These are phyloP conservation scores for Aspergillus avenaceus DNA, from an alignment of 495 filamentous ascomycete species.

Conservation along the genomic window DNA sequence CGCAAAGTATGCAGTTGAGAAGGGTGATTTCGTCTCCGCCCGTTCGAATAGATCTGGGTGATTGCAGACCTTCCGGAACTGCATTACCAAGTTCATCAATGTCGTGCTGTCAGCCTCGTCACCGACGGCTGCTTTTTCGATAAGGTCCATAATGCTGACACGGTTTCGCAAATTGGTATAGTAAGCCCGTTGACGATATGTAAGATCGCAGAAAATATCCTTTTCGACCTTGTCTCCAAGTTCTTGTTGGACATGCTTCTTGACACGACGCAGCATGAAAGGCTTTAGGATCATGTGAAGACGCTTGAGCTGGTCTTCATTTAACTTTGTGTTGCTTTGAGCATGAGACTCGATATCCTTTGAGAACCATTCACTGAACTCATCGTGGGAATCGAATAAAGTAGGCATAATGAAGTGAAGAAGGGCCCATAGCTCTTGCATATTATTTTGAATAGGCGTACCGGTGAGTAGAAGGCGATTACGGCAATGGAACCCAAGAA, in stretches of 20 bases:
- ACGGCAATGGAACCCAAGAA: constrained; percentile 91
- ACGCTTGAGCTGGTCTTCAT: constrained; percentile 93
- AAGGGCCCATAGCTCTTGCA: constrained; percentile 98
- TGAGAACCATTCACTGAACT: constrained; percentile 99
- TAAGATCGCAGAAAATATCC: constrained; percentile 94
- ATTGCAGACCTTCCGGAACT: constrained; percentile 99
- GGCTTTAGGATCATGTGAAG: constrained; percentile 98
- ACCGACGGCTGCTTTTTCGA: constrained; percentile 92
- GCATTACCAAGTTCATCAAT: constrained; percentile 99
- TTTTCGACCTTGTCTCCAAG: constrained; percentile 97
- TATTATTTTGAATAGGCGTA: constrained; percentile 99
- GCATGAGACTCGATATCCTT: constrained; percentile 99
- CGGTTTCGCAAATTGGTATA: constrained; percentile 89
- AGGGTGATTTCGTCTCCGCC: constrained; percentile 83
- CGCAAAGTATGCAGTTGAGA: constrained; percentile 77
- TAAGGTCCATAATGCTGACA: constrained; percentile 97
- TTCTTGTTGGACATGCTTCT: constrained; percentile 98
- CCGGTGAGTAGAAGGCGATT: constrained; percentile 93
- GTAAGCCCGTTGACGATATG: constrained; percentile 93
- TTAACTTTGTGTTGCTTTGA: constrained; percentile 96
- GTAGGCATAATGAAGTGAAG: constrained; percentile 99
- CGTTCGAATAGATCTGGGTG: constrained; percentile 96
- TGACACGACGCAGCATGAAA: constrained; percentile 98
- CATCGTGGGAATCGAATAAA: constrained; percentile 96
- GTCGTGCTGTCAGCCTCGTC: constrained; percentile 94